A percentile compares a stretch with the other conserved stretches of the same genome.
Conservation (phyloP, 352 stramenopile species). For the Thalassiosira sp. region DNA sequence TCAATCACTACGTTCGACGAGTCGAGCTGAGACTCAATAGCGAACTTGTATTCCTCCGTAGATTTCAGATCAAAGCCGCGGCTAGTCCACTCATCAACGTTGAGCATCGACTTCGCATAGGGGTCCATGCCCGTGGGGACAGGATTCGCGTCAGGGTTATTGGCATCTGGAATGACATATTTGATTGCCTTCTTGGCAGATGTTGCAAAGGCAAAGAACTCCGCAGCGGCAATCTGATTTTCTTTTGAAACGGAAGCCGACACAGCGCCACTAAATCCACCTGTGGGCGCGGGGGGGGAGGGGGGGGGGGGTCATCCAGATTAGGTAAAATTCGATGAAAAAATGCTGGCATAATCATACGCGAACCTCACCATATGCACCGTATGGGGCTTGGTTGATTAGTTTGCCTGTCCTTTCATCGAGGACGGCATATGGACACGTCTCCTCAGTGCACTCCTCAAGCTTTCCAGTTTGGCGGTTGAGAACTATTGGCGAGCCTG, state of each 20-base stretch:
- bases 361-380: constrained; percentile 45
- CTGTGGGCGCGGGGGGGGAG: too few relatives aligned
- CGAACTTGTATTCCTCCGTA: constrained; percentile 10
- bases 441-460: constrained; percentile 32
- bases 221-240: constrained; percentile 26
- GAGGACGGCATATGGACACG: constrained; percentile 38
- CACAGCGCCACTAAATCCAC: constrained; percentile 34
- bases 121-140: constrained; percentile 25
- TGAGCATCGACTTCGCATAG: constrained; percentile 34
- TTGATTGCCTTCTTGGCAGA: constrained; percentile 20
- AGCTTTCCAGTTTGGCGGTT: constrained; percentile 37
- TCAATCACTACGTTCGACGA: constrained; percentile 41
- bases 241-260: constrained; percentile 12
- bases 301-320: too few relatives aligned
- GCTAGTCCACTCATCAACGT: constrained; percentile 24
- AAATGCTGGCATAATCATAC: too few relatives aligned
- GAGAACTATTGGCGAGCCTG: constrained; percentile 37
- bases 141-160: constrained; percentile 3
- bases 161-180: constrained; percentile 48
- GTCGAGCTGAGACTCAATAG: constrained; percentile 14
- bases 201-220: constrained; percentile 54
- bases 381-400: constrained; percentile 54
- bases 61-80: constrained; percentile 8
- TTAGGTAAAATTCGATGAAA: too few relatives aligned
- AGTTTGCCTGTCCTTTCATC: constrained; percentile 38